These are phyloP conservation scores for Haberlea rhodopensis DNA, from an alignment of 257 asterid genomes.

Conservation along the genomic window DNA sequence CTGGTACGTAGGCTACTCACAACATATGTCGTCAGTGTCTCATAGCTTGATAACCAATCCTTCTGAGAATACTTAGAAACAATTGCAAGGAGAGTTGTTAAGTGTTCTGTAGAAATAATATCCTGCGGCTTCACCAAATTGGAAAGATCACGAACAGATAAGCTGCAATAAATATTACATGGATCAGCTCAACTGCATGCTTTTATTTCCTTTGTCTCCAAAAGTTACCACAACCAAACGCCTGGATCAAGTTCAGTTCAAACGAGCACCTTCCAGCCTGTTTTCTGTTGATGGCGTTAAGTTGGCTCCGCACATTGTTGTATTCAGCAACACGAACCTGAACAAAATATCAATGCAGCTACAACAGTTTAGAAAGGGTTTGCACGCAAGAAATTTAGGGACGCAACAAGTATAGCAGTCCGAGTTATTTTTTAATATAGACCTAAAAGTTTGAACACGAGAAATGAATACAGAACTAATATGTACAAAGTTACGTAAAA, in stretches of 20 bases:
- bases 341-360: slow-evolving; percentile 4
- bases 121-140: slow-evolving; percentile 78
- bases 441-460: neutral
- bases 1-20: slow-evolving; percentile 39
- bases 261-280: slow-evolving; percentile 45
- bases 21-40: slow-evolving; percentile 79
- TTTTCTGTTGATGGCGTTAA: slow-evolving; percentile 50
- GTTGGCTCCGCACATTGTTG: slow-evolving; percentile 56
- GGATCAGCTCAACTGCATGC: slow-evolving; percentile 42
- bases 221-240: slow-evolving; percentile 3
- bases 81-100: slow-evolving; percentile 74
- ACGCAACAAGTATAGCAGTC: neutral
- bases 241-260: slow-evolving; percentile 12
- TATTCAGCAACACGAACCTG: slow-evolving; percentile 59
- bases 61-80: slow-evolving; percentile 85
- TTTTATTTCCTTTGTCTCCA: neutral
- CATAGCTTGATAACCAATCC: slow-evolving; percentile 88
- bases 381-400: neutral
- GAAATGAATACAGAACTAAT: neutral
- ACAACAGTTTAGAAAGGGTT: neutral
- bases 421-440: neutral
- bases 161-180: slow-evolving; percentile 60
- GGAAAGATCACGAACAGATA: slow-evolving; percentile 91
- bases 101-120: slow-evolving; percentile 67
- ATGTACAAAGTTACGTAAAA: too few relatives aligned